Base-by-base conservation (phyloP, 805 yeast species). In the Candida namnaoensis region DNA sequence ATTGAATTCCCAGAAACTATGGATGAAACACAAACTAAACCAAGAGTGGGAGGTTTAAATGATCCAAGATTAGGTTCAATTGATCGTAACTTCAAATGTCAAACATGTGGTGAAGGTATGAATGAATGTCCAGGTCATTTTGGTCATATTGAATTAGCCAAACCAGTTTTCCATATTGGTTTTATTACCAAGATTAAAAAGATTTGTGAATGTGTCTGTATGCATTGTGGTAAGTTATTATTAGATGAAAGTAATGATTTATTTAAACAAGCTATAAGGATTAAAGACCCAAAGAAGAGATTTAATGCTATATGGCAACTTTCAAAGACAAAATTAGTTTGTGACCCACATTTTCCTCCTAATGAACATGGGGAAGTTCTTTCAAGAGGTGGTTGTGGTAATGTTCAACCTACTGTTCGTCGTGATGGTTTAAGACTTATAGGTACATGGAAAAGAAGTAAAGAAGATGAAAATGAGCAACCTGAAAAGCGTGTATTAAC, bases 51-150 rank as follows among this genome's bases (percentile, higher is more conserved):
- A 48, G 99, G 99, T 46, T 71, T 93, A 47, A 91, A 90, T 61
- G 99, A 95, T 63, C 98, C 99, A 46, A 80, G 98, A 55, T 72
- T 93, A 47, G 99, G 99, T 39, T 85, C 97, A 5, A 90, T 93
- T 54, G 99, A 93, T 65, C 82, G 99, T 63, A 91, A 90, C 62
- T 86, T 85, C 74, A 88, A 87, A 69, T 93, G 99, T 73, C 98
- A 91, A 71, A 93, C 99, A 24, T 93, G 99, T 74, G 95, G 96
- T 56, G 99, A 93, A 64, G 96, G 91, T 54, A 93, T 93, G 97
- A 87, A 91, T 46, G 98, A 93, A 62, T 93, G 99, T 66, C 98
- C 98, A 1, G 99, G 99, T 45, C 99, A 93, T 69, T 93, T 93
- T 66, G 99, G 99, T 52, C 99, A 93, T 60, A 93, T 93, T 47